Evolutionary conservation across 169 alveolate genomes (phyloP).

Genomic region (Eimeria tenella): DNA sequence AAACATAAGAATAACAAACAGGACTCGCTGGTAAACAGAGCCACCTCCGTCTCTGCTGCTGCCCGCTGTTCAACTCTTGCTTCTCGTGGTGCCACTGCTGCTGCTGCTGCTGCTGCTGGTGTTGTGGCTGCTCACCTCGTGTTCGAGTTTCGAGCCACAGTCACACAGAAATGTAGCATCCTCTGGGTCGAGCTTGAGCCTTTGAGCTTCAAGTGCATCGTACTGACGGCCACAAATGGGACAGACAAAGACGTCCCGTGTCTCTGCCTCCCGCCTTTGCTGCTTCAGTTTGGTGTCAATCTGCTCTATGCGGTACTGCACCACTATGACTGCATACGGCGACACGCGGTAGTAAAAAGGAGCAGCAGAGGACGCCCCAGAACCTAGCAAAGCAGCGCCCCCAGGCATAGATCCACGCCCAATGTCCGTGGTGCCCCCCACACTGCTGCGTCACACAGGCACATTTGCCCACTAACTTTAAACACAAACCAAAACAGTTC

Average conservation of each 20-base stretch:
- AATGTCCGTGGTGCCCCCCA: neutral
- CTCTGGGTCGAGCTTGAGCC: slow-evolving; percentile 62
- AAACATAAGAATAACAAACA: neutral
- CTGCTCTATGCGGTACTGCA: slow-evolving; percentile 66
- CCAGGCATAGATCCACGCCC: neutral
- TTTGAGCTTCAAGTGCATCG: slow-evolving; percentile 76
- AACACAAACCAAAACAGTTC: neutral
- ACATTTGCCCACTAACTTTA: neutral
- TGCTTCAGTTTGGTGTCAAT: slow-evolving; percentile 29
- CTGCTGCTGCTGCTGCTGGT: too few species aligned
- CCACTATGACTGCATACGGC: slow-evolving; percentile 43
- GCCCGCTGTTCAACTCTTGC: too few species aligned
- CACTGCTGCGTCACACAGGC: neutral
- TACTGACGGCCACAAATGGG: slow-evolving; percentile 58
- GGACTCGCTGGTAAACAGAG: too few species aligned
- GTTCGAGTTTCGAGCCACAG: slow-evolving; percentile 72
- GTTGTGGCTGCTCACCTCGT: slow-evolving; percentile 59
- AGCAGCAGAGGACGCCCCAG: neutral
- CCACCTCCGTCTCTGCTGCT: too few species aligned
- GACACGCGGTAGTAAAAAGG: slow-evolving; percentile 70
- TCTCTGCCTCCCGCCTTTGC: slow-evolving; percentile 31
- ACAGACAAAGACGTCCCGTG: slow-evolving; percentile 55
- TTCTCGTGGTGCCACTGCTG: too few species aligned
- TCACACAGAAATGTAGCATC: slow-evolving; percentile 78
- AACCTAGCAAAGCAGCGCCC: slow-evolving; percentile 20